Conservation (phyloP, 2,329 filamentous ascomycete species). For the Ceratocystis harringtonii region DNA sequence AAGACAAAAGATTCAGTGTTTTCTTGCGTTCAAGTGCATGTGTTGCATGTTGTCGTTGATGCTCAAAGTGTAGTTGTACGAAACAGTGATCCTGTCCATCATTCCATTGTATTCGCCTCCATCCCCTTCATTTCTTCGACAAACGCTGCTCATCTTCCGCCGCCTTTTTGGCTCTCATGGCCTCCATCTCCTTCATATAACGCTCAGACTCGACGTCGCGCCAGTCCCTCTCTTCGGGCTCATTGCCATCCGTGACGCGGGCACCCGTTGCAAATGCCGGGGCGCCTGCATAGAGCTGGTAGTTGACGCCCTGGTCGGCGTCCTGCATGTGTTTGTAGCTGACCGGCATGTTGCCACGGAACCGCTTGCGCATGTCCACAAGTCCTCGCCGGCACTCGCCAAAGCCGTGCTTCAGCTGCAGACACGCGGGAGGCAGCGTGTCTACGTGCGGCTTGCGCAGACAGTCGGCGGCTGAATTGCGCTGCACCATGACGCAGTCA, state of each 20-base stretch:
- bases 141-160: constrained; percentile 9
- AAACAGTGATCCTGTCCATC: neutral
- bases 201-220: constrained; percentile 50
- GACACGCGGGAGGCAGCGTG: constrained; percentile 71
- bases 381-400: constrained; percentile 91
- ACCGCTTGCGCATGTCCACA: constrained; percentile 98
- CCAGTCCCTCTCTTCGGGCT: constrained; percentile 46
- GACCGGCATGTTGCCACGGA: constrained; percentile 83
- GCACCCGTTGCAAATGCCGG: constrained; percentile 51
- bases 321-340: constrained; percentile 46
- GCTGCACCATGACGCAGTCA: constrained; percentile 88
- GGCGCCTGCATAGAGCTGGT: constrained; percentile 67
- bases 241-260: constrained; percentile 52
- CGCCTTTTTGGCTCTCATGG: constrained; percentile 8
- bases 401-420: constrained; percentile 83
- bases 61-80: too few relatives aligned
- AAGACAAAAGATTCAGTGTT: too few relatives aligned
- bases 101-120: neutral
- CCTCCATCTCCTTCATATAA: constrained; percentile 29
- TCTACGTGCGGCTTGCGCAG: constrained; percentile 68
- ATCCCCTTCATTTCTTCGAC: constrained; percentile 8
- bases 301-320: constrained; percentile 42
- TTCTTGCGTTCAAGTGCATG: too few relatives aligned
- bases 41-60: too few relatives aligned
- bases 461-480: constrained; percentile 75